Conservation (phyloP, 805 yeast species). For the Ogataea glucozyma region DNA sequence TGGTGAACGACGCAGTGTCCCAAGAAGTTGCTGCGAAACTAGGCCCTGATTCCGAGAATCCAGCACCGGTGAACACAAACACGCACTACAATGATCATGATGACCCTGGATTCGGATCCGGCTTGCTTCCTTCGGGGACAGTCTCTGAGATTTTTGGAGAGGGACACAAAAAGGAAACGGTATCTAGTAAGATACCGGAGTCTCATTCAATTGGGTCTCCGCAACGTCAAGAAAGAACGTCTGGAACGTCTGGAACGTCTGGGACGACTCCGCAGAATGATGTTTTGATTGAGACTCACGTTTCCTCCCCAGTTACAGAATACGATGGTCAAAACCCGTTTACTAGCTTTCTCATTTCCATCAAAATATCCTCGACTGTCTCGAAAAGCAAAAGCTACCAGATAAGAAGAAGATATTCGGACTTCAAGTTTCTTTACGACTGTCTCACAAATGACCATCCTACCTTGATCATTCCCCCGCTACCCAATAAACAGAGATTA, state of each 20-base stretch:
- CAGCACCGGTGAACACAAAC: too few species aligned
- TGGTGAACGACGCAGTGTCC: neutral
- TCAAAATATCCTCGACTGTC: slow-evolving; percentile 62
- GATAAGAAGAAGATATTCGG: slow-evolving; percentile 82
- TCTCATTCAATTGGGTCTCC: too few species aligned
- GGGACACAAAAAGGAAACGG: neutral
- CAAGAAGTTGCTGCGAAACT: neutral
- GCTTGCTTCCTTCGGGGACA: slow-evolving; percentile 3
- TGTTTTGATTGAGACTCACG: slow-evolving; percentile 41
- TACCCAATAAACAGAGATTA: slow-evolving; percentile 88
- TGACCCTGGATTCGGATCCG: slow-evolving; percentile 5
- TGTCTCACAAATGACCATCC: slow-evolving; percentile 78
- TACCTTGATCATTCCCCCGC: slow-evolving; percentile 84
- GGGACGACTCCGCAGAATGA: slow-evolving; percentile 15
- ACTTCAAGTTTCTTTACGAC: slow-evolving; percentile 74
- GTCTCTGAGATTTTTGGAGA: neutral
- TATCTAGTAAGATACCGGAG: too few species aligned
- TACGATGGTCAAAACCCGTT: slow-evolving; percentile 75
- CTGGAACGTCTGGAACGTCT: too few species aligned
- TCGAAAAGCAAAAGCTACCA: slow-evolving; percentile 46
- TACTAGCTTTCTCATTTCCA: slow-evolving; percentile 68
- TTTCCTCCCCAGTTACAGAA: slow-evolving; percentile 66
- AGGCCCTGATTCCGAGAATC: too few species aligned
- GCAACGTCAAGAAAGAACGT: too few species aligned
- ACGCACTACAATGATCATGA: slow-evolving; percentile 1